Conservation (phyloP, 345 rosid genomes). For the Camelina laxa region DNA sequence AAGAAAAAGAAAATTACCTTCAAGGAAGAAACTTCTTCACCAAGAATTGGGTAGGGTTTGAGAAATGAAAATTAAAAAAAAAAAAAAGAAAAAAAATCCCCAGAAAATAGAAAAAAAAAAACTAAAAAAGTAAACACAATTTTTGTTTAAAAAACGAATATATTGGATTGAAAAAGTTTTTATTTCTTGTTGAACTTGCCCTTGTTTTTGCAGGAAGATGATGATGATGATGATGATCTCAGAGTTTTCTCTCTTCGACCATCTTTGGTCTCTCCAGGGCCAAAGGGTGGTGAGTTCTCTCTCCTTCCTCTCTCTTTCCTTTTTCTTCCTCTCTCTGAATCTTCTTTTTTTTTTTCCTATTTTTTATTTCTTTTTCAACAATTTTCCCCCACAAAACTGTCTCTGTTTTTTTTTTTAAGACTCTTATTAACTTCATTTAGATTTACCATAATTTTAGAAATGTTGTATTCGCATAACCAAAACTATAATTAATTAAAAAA, state of each 20-base stretch:
- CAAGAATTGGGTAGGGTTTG: constrained; percentile 43
- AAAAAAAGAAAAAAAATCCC: constrained; percentile 26
- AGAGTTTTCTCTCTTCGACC: constrained; percentile 76
- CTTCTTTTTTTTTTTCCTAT: constrained; percentile 26
- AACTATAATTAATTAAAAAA: neutral
- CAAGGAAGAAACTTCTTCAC: constrained; percentile 24
- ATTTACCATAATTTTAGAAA: constrained; percentile 41
- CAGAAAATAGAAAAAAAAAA: constrained; percentile 28
- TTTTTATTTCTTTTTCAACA: constrained; percentile 33
- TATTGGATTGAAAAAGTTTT: constrained; percentile 6
- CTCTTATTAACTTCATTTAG: constrained; percentile 39
- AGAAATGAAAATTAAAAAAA: constrained; percentile 52
- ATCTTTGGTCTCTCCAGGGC: constrained; percentile 54
- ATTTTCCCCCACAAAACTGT: constrained; percentile 42
- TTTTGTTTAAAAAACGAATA: neutral
- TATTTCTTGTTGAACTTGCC: constrained; percentile 55
- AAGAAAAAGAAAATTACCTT: constrained; percentile 22
- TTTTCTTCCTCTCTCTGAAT: constrained; percentile 30
- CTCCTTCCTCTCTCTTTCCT: constrained; percentile 35
- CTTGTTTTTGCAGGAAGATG: constrained; percentile 32
- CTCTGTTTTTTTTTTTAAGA: constrained; percentile 22
- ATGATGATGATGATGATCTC: constrained; percentile 59
- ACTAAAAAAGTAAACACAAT: neutral
- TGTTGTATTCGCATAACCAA: neutral
- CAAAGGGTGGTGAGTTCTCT: constrained; percentile 43